Evolutionary conservation across 2,329 filamentous ascomycete genomes (phyloP).

Genomic region (Penicillium sp.): DNA sequence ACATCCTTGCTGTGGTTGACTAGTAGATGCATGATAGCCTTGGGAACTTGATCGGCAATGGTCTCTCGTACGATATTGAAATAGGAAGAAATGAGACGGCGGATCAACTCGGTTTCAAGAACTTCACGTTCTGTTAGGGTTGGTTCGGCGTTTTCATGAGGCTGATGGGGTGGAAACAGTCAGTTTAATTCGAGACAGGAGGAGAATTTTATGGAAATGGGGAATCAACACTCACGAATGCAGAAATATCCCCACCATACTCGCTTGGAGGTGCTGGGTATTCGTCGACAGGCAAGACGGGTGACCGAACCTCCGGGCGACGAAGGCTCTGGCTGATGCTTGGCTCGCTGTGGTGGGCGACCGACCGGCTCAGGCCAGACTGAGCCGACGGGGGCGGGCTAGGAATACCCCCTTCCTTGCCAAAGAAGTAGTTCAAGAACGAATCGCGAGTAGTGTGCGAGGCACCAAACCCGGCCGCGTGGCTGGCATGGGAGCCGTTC

Average conservation of each 20-base stretch:
- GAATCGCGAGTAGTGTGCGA: slow-evolving; percentile 75
- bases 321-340: slow-evolving; percentile 83
- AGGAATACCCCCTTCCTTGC: slow-evolving; percentile 76
- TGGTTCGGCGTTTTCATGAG: slow-evolving; percentile 66
- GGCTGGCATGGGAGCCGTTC: slow-evolving; percentile 66
- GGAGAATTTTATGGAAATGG: slow-evolving; percentile 3
- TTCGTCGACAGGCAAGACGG: slow-evolving; percentile 51
- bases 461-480: slow-evolving; percentile 65
- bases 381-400: slow-evolving; percentile 50
- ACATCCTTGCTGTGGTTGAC: slow-evolving; percentile 99
- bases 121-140: slow-evolving; percentile 93
- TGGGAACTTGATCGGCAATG: slow-evolving; percentile 98
- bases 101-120: slow-evolving; percentile 96
- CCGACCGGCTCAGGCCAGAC: slow-evolving; percentile 61
- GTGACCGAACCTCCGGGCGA: slow-evolving; percentile 57
- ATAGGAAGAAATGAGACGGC: slow-evolving; percentile 94
- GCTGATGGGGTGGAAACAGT: slow-evolving; percentile 27
- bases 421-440: slow-evolving; percentile 98
- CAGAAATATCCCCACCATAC: slow-evolving; percentile 48
- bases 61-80: slow-evolving; percentile 99
- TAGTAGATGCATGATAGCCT: slow-evolving; percentile 97
- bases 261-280: slow-evolving; percentile 40
- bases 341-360: slow-evolving; percentile 77
- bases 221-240: slow-evolving; percentile 52
- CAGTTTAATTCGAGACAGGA: neutral